Conservation (phyloP, 306 rosid genomes). For the Cicer pinnatifidum region DNA sequence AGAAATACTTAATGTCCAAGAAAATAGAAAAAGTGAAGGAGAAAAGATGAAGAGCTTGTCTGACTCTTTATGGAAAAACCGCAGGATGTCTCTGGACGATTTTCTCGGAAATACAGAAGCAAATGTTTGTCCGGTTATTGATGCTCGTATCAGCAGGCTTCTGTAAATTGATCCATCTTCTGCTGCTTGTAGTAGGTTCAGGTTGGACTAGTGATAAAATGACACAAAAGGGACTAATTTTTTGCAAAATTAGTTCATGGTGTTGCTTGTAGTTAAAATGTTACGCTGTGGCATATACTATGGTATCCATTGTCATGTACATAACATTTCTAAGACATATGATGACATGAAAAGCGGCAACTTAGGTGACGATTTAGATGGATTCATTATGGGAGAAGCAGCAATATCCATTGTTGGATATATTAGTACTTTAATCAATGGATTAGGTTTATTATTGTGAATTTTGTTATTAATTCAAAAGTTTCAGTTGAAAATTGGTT, state of each 20-base stretch:
- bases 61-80: constrained; percentile 63
- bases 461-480: too few species aligned
- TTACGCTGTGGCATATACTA: constrained; percentile 12
- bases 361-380: neutral
- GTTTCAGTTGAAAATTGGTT: neutral
- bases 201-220: neutral
- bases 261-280: constrained; percentile 16
- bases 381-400: neutral
- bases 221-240: constrained; percentile 8
- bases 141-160: constrained; percentile 71
- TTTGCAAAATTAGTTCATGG: neutral
- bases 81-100: constrained; percentile 69
- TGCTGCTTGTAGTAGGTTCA: constrained; percentile 14
- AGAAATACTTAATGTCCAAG: constrained; percentile 74
- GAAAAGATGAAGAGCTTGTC: constrained; percentile 67
- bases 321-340: neutral
- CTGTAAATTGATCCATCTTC: constrained; percentile 49
- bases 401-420: neutral
- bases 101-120: constrained; percentile 63
- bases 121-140: constrained; percentile 55
- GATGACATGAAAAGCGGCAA: neutral
- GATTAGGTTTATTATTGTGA: neutral
- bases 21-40: constrained; percentile 77
- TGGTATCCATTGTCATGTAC: neutral
- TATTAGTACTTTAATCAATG: neutral